phyloP scores from a whole-genome alignment of 2,329 filamentous ascomycete species.

The Exophiala spinifera region DNA sequence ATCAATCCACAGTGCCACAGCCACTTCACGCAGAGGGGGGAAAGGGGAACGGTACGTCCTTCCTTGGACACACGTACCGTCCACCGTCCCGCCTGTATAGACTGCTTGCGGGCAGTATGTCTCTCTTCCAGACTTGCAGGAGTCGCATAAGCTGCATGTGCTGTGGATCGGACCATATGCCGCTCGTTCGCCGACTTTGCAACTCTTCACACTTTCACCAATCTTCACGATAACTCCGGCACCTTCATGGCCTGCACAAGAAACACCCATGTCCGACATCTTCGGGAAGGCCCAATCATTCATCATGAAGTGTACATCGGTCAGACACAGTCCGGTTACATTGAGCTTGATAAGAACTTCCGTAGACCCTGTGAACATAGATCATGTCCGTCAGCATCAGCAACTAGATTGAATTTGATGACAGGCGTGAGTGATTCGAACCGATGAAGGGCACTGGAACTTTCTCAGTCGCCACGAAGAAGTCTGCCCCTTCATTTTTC shows the following conservation, averaged over 20 bases:
- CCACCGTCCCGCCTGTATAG: conserved; percentile 6
- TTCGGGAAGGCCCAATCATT: conserved; percentile 7
- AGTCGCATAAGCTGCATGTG: conserved; percentile 35
- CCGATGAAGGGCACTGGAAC: conserved; percentile 47
- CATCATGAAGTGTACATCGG: conserved; percentile 56
- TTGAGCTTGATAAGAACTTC: conserved; percentile 57
- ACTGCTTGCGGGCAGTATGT: conserved; percentile 7
- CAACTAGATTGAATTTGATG: background rate
- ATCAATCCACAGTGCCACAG: background rate
- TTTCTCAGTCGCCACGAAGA: conserved; percentile 46
- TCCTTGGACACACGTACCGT: conserved; percentile 13
- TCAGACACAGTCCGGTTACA: conserved; percentile 56
- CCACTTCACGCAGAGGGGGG: background rate
- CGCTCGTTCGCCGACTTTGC: conserved; percentile 34
- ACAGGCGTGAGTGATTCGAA: background rate
- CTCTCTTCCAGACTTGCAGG: conserved; percentile 30
- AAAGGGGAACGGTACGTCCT: too few relatives aligned
- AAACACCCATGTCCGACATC: conserved; percentile 13
- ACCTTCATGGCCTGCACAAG: conserved; percentile 46
- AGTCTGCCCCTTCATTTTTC: conserved; percentile 49
- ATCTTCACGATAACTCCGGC: conserved; percentile 41
- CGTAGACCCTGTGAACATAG: conserved; percentile 41
- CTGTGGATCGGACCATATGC: conserved; percentile 41
- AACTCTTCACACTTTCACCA: conserved; percentile 49
- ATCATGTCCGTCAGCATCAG: conserved; percentile 1